Conservation (phyloP, 192 early-diverging fungal species). For the Pilobolus umbonatus region DNA sequence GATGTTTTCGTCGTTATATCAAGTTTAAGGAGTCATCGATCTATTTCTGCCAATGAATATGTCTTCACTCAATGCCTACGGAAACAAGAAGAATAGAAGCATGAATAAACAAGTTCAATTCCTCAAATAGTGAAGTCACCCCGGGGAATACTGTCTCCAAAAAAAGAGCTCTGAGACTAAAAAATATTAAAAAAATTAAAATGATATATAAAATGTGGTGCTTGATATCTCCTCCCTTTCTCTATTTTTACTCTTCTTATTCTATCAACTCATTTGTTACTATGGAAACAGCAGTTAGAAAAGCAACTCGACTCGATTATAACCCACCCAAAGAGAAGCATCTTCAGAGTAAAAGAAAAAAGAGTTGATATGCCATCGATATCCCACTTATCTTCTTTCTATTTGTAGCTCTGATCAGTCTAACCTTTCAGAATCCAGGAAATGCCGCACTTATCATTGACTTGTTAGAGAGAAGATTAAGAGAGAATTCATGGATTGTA, state of each 20-base stretch:
- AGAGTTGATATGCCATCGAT: too few relatives aligned
- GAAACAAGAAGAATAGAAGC: too few relatives aligned
- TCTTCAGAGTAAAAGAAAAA: slow-evolving; percentile 53
- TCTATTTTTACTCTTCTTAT: neutral
- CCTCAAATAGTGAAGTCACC: too few relatives aligned
- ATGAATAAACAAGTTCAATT: too few relatives aligned
- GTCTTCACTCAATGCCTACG: too few relatives aligned
- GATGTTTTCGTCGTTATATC: too few relatives aligned
- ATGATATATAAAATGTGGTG: too few relatives aligned
- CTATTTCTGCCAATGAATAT: too few relatives aligned
- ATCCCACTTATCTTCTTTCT: neutral
- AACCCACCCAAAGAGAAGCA: slow-evolving; percentile 97
- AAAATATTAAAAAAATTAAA: too few relatives aligned
- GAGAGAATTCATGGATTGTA: slow-evolving; percentile 67
- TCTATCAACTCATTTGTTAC: neutral
- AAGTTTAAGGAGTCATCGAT: too few relatives aligned
- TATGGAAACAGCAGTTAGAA: slow-evolving; percentile 59
- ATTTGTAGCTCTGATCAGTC: slow-evolving; percentile 14
- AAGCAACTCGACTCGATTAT: slow-evolving; percentile 84
- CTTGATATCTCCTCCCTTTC: neutral
- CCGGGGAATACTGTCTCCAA: too few relatives aligned
- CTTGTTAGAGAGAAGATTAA: slow-evolving; percentile 31
- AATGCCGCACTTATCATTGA: slow-evolving; percentile 48
- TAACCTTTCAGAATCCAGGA: slow-evolving; percentile 26
- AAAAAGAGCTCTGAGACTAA: too few relatives aligned